Base-by-base conservation (phyloP, 2,329 filamentous ascomycete species). In the Diaporthe sp. region DNA sequence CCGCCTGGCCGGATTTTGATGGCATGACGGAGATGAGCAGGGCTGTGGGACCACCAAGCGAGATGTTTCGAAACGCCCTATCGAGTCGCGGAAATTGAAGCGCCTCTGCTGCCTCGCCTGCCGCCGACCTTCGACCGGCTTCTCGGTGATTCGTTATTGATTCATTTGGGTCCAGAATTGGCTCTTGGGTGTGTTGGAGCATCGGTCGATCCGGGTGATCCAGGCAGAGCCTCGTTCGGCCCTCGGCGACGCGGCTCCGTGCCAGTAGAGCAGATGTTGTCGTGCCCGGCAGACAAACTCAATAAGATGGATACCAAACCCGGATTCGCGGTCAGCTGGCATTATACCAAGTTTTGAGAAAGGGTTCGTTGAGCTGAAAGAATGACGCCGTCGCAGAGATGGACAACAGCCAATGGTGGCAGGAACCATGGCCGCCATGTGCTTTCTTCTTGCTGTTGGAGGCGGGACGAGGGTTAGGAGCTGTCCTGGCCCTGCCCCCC, bases 51-150 rank as follows among this genome's bases (percentile, higher is more conserved):
- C 45, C 67, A n/a, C 47, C 66, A 71, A 71, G 74, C 74, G 74
- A 75, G 19, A 47, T 70, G 74, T 75, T 75, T 75, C 74, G 67
- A 75, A 74, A 74, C 74, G 50, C 60, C 58, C 22, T 66, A 50
- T 42, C 45, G 66, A 66, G 47, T 58, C 50, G 35, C 30, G 57
- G 57, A 58, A 67, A 71, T 67, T 74, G 64, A 54, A 38, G 61
- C 58, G 50, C 66, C 38, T 66, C 68, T 64, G 47, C 58, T 50
- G 12, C 71, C 40, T 64, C 55, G 45, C 60, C 71, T 73, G 61
- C 54, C 61, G 73, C 54, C 69, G 19, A 28, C 10, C 17, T 22
- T 52, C 64, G 30, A 28, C 64, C 30, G 30, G 33, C 33, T 54
- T 68, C 64, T 33, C 25, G 30, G 3, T 35, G 42, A 68, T 68